A percentile compares a stretch with the other conserved stretches of the same genome.
These are phyloP conservation scores for Talaromyces sp. DNA, from an alignment of 2,329 filamentous ascomycete species.

Conservation along the genomic window DNA sequence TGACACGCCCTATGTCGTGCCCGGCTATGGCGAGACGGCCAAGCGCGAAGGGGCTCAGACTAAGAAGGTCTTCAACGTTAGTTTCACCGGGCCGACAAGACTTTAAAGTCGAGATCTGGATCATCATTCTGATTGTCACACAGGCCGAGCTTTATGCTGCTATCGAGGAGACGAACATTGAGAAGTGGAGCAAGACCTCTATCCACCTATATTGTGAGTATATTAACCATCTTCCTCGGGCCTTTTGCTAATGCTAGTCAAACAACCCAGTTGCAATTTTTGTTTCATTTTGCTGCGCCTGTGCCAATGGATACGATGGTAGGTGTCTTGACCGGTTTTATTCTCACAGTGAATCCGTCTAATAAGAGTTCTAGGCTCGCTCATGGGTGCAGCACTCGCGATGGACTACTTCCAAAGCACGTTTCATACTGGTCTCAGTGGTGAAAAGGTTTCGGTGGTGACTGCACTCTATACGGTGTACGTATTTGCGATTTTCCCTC, in stretches of 20 bases:
- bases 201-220: constrained; percentile 27
- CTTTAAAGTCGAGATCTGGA: constrained; percentile 33
- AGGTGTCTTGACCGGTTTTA: background rate
- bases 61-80: constrained; percentile 22
- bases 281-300: constrained; percentile 31
- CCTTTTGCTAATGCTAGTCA: constrained; percentile 16
- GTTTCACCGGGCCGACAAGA: background rate
- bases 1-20: background rate
- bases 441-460: constrained; percentile 35
- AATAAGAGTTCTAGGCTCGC: constrained; percentile 17
- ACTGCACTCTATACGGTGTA: constrained; percentile 47
- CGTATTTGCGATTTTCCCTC: constrained; percentile 16
- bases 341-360: background rate
- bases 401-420: constrained; percentile 32
- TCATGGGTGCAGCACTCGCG: constrained; percentile 26
- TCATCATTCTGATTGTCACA: constrained; percentile 12
- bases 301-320: constrained; percentile 29
- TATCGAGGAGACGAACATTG: constrained; percentile 42
- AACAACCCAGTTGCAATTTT: constrained; percentile 37
- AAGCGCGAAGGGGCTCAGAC: constrained; percentile 29
- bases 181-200: constrained; percentile 24
- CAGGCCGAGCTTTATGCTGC: constrained; percentile 48
- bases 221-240: background rate
- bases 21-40: background rate
- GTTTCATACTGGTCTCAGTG: constrained; percentile 37